Conservation (phyloP, 345 rosid species). For the Bruguiera sexangula region DNA sequence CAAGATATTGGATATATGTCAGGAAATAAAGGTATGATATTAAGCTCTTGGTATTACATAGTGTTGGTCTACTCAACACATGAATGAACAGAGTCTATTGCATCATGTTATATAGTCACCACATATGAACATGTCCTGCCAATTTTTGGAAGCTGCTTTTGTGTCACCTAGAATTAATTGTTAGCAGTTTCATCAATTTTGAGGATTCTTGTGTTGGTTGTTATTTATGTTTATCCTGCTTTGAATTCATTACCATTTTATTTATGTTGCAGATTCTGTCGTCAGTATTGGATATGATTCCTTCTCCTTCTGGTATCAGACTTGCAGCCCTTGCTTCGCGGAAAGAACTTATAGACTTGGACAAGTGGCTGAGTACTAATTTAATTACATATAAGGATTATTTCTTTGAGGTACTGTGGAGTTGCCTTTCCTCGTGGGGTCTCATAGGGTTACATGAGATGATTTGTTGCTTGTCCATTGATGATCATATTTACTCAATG, state of each 20-base stretch:
- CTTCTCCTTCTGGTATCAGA: slow-evolving; percentile 62
- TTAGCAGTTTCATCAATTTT: not conserved
- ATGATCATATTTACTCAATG: not conserved
- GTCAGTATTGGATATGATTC: slow-evolving; percentile 65
- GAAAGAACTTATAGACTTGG: slow-evolving; percentile 73
- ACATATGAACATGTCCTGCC: not conserved
- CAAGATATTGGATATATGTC: slow-evolving; percentile 66
- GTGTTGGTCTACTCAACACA: not conserved
- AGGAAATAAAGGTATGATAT: slow-evolving; percentile 71
- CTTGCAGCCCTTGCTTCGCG: slow-evolving; percentile 81
- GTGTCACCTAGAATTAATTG: too few relatives aligned
- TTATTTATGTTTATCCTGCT: not conserved
- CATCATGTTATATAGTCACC: not conserved
- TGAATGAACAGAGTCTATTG: not conserved
- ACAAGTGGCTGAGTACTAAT: slow-evolving; percentile 70
- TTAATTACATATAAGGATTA: slow-evolving; percentile 55
- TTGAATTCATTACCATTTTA: slow-evolving; percentile 3
- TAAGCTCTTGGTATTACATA: not conserved
- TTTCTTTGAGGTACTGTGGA: slow-evolving; percentile 67
- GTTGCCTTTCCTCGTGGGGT: not conserved
- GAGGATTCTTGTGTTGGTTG: not conserved
- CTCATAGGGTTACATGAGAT: not conserved
- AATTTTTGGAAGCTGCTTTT: not conserved
- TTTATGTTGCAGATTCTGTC: slow-evolving; percentile 58
- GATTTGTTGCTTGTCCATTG: not conserved